phyloP scores from a whole-genome alignment of 139 green algal species.

The Picochlorum sp. region DNA sequence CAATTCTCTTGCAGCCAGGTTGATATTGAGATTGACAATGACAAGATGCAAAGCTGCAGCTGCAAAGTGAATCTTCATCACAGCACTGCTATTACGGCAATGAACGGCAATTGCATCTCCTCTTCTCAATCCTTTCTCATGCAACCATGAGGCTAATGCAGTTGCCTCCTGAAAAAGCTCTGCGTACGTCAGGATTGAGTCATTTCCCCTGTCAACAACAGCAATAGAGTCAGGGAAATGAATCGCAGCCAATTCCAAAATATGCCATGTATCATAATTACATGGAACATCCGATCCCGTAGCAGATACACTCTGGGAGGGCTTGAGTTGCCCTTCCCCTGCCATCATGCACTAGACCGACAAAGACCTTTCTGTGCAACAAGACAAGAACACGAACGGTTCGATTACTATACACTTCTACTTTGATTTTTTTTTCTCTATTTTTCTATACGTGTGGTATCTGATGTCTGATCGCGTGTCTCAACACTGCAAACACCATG shows the following conservation, averaged over 20 bases:
- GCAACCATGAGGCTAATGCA: constrained; percentile 25
- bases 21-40: constrained; percentile 75
- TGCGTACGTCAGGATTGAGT: constrained; percentile 25
- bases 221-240: constrained; percentile 31
- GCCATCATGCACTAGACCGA: too few relatives aligned
- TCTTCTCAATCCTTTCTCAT: constrained; percentile 20
- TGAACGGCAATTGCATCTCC: constrained; percentile 57
- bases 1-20: constrained; percentile 60
- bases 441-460: too few relatives aligned
- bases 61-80: constrained; percentile 66
- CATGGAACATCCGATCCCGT: neutral
- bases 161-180: constrained; percentile 23
- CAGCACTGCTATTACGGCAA: constrained; percentile 48
- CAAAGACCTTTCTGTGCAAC: too few relatives aligned
- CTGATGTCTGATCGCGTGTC: too few relatives aligned
- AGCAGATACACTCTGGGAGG: neutral
- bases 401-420: too few relatives aligned
- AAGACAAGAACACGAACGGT: too few relatives aligned
- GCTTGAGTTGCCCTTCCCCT: too few relatives aligned
- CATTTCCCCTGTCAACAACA: constrained; percentile 31
- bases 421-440: too few relatives aligned
- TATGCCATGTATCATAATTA: constrained; percentile 25
- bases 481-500: too few relatives aligned
- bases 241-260: constrained; percentile 29
- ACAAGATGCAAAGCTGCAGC: constrained; percentile 53